Percentiles rank a stretch among this genome's conserved stretches.
Conservation (phyloP, 2,329 filamentous ascomycete species). For the Aspergillus luchuensis region DNA sequence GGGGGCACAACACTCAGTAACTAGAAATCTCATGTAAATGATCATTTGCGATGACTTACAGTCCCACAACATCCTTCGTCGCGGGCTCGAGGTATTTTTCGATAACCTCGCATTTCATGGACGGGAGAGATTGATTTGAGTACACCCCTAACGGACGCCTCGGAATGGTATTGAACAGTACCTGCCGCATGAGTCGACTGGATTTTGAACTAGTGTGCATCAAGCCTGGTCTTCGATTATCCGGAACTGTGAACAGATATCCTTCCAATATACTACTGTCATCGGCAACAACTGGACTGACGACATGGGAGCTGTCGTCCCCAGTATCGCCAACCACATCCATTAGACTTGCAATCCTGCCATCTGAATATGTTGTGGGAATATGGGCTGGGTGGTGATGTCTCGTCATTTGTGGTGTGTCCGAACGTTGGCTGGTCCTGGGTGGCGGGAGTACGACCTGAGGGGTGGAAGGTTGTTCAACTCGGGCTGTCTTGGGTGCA, state of each 20-base stretch:
- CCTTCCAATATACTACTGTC: constrained; percentile 58
- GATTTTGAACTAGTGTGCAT: constrained; percentile 28
- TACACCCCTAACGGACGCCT: constrained; percentile 46
- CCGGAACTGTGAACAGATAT: constrained; percentile 48
- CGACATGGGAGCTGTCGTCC: constrained; percentile 51
- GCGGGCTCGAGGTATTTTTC: constrained; percentile 51
- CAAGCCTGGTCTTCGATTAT: constrained; percentile 18
- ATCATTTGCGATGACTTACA: constrained; percentile 37
- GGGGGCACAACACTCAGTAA: not conserved
- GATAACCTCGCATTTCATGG: constrained; percentile 50
- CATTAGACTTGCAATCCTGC: constrained; percentile 9
- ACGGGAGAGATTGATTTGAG: constrained; percentile 25
- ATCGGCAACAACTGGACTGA: constrained; percentile 55
- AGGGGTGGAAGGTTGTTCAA: not conserved
- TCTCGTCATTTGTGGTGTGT: not conserved
- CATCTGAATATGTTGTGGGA: not conserved
- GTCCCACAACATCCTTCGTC: constrained; percentile 45
- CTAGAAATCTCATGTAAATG: not conserved
- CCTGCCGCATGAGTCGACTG: constrained; percentile 31
- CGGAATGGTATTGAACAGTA: constrained; percentile 52
- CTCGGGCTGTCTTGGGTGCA: not conserved
- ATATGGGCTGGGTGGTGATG: not conserved
- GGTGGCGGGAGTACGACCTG: not conserved
- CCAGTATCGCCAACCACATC: constrained; percentile 25
- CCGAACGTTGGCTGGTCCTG: not conserved